Evolutionary conservation across 768 basidiomycete species (phyloP).

Genomic region (Leucocoprinus sp.): DNA sequence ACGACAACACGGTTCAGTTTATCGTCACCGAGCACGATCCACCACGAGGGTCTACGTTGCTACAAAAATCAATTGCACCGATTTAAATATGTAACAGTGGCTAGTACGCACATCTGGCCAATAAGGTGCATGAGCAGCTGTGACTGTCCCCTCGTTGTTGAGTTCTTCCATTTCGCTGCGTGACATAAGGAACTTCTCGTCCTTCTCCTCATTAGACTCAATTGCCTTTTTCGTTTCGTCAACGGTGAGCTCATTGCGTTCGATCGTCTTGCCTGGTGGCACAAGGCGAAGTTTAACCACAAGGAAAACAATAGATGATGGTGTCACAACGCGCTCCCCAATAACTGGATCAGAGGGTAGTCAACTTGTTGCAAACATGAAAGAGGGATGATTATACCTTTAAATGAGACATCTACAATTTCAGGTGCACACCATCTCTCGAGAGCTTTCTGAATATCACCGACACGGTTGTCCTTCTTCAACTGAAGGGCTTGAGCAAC

Average conservation of each 20-base stretch:
- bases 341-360: constrained; percentile 46
- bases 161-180: constrained; percentile 59
- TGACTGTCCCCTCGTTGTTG: constrained; percentile 27
- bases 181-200: constrained; percentile 61
- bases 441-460: constrained; percentile 56
- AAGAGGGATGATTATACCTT: constrained; percentile 43
- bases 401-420: constrained; percentile 76
- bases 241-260: constrained; percentile 33
- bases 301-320: constrained; percentile 82
- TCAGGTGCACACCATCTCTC: constrained; percentile 70
- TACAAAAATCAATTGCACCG: constrained; percentile 21
- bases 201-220: constrained; percentile 49
- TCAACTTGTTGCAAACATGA: neutral
- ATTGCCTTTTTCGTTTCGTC: constrained; percentile 41
- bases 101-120: constrained; percentile 75
- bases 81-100: neutral
- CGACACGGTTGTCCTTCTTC: constrained; percentile 38
- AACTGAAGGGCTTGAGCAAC: constrained; percentile 43
- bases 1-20: constrained; percentile 81
- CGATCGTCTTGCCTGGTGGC: constrained; percentile 35
- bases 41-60: constrained; percentile 89
- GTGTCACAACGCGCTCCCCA: constrained; percentile 82
- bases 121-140: constrained; percentile 81
- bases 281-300: constrained; percentile 74
- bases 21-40: constrained; percentile 83